A percentile compares a stretch with the other conserved stretches of the same genome.
Conservation (phyloP, 208 protist species). For the Porcisia hertigi region DNA sequence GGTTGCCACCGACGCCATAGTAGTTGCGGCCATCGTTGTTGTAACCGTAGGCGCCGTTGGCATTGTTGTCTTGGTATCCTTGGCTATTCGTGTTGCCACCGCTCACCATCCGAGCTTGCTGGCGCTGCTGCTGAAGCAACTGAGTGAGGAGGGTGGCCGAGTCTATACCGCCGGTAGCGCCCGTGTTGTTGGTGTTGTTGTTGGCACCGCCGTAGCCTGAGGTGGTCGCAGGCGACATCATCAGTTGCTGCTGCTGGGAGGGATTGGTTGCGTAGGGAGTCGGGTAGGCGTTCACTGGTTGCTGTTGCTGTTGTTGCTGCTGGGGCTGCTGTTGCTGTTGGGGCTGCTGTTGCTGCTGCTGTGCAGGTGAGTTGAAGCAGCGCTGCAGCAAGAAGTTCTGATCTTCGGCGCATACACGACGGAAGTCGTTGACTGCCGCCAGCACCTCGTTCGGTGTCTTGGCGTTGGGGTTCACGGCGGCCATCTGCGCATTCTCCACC, state of each 20-base stretch:
- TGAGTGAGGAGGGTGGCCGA: slow-evolving; percentile 21
- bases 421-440: slow-evolving; percentile 81
- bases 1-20: slow-evolving; percentile 11
- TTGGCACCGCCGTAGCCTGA: slow-evolving; percentile 5
- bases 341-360: slow-evolving; percentile 25
- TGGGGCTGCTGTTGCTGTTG: too few species aligned
- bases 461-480: slow-evolving; percentile 56
- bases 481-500: slow-evolving; percentile 46
- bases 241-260: slow-evolving; percentile 10
- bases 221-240: slow-evolving; percentile 7
- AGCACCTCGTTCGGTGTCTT: slow-evolving; percentile 78
- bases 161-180: slow-evolving; percentile 12
- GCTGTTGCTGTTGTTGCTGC: slow-evolving; percentile 26
- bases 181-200: too few species aligned
- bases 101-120: slow-evolving; percentile 22
- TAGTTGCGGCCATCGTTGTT: slow-evolving; percentile 22
- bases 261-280: slow-evolving; percentile 19
- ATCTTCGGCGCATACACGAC: slow-evolving; percentile 65
- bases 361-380: slow-evolving; percentile 66
- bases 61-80: slow-evolving; percentile 9
- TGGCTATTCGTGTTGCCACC: slow-evolving; percentile 26
- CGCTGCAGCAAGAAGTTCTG: slow-evolving; percentile 59
- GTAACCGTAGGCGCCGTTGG: slow-evolving; percentile 15
- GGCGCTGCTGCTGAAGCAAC: slow-evolving; percentile 30
- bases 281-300: slow-evolving; percentile 10